phyloP scores from a whole-genome alignment of 257 asterid species.

The Ilex asprella region DNA sequence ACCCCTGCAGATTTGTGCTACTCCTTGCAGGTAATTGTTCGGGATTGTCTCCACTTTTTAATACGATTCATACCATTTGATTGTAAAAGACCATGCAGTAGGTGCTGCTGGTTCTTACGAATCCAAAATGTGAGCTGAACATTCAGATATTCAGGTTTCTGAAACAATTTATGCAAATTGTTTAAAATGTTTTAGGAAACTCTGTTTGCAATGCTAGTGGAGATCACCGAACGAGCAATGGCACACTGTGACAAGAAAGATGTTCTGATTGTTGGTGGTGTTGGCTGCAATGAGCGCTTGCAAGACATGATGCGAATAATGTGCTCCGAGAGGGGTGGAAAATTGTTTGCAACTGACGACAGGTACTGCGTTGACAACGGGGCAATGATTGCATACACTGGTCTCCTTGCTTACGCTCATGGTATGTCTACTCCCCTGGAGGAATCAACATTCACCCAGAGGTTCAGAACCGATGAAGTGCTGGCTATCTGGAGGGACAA shows the following conservation, averaged over 20 bases:
- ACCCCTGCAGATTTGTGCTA: slow-evolving; percentile 43
- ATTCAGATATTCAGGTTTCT: neutral
- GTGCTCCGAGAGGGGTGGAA: slow-evolving; percentile 94
- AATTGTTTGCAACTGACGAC: slow-evolving; percentile 78
- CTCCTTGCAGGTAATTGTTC: slow-evolving; percentile 33
- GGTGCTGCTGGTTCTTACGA: no score
- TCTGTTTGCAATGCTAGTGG: slow-evolving; percentile 95
- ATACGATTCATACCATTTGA: neutral
- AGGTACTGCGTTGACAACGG: slow-evolving; percentile 92
- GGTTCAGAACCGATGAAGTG: slow-evolving; percentile 95
- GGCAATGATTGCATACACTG: slow-evolving; percentile 98
- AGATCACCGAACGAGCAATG: slow-evolving; percentile 93
- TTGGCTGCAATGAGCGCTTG: slow-evolving; percentile 81
- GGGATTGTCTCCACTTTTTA: neutral
- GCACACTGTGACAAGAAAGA: slow-evolving; percentile 93
- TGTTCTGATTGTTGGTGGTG: slow-evolving; percentile 96
- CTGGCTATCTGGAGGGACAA: slow-evolving; percentile 84
- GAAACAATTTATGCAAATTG: neutral
- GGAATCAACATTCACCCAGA: slow-evolving; percentile 84
- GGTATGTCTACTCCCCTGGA: slow-evolving; percentile 65
- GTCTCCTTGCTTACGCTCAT: slow-evolving; percentile 77
- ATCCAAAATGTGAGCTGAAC: no score
- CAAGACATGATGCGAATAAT: slow-evolving; percentile 92
- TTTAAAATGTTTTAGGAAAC: slow-evolving; percentile 51
- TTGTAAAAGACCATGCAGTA: no score